phyloP scores from a whole-genome alignment of 768 basidiomycete species.

The Termitomyces sp. region DNA sequence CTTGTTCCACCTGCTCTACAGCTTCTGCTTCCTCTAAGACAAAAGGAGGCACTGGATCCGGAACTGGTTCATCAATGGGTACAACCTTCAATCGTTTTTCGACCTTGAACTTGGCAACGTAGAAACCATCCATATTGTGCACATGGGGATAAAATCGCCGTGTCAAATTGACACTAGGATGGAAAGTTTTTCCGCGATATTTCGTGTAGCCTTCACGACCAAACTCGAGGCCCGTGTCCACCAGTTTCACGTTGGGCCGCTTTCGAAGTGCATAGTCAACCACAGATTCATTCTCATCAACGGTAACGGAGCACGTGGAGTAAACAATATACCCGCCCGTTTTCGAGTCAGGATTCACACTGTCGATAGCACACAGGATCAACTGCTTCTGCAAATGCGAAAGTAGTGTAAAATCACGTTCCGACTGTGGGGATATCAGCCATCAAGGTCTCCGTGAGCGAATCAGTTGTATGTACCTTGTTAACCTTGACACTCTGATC shows the following conservation, averaged over 20 bases:
- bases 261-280: slow-evolving; percentile 97
- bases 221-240: slow-evolving; percentile 90
- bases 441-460: neutral
- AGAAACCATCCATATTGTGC: slow-evolving; percentile 99
- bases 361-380: slow-evolving; percentile 97
- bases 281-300: slow-evolving; percentile 97
- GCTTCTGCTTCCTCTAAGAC: slow-evolving; percentile 23
- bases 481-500: slow-evolving; percentile 97
- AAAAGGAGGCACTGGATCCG: slow-evolving; percentile 10
- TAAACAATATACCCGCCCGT: slow-evolving; percentile 95
- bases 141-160: slow-evolving; percentile 94
- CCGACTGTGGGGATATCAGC: slow-evolving; percentile 49
- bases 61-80: slow-evolving; percentile 21
- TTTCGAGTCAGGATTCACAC: slow-evolving; percentile 81
- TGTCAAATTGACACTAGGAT: slow-evolving; percentile 72
- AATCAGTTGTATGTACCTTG: slow-evolving; percentile 55
- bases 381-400: slow-evolving; percentile 98
- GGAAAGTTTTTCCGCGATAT: slow-evolving; percentile 89
- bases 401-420: slow-evolving; percentile 93
- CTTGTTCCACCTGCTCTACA: slow-evolving; percentile 28
- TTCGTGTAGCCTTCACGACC: slow-evolving; percentile 88
- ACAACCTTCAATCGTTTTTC: slow-evolving; percentile 60
- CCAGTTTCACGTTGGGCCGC: slow-evolving; percentile 86
- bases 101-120: slow-evolving; percentile 97
- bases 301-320: slow-evolving; percentile 96